Base-by-base conservation (phyloP, 805 yeast species). In the Lachancea cidri region DNA sequence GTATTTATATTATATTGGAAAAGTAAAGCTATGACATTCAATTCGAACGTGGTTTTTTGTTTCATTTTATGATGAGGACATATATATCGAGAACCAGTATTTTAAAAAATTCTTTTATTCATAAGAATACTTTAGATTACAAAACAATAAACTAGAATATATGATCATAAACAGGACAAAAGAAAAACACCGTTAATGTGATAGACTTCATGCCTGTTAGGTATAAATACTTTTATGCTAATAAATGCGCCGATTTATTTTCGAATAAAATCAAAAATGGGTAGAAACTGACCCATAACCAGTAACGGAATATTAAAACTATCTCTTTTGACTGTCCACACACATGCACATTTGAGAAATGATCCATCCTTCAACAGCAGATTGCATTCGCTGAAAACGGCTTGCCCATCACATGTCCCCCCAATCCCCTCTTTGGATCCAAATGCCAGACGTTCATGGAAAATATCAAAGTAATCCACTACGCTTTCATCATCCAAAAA, bases 291-390 rank as follows among this genome's bases (percentile, higher is more conserved):
- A 0, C 95, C 95, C 34, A 84, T 81, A 15, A 86, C 78, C 54
- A 86, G 67, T 86, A 85, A 79, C 5, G 95, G 94, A 36, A 86
- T 77, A 61, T 84, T 91, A 63, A 84, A 86, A 36, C 81, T 77
- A 63, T 86, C 95, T 50, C 93, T 67, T 50, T 83, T 83, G 13
- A 86, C 86, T 0, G 95, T 86, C 88, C 93, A 83, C 13, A 86
- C 86, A 32, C 86, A 79, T 30, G 88, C 81, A 52, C 88, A 84
- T 45, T 77, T 77, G 17, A 81, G 72, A 41, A 55, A 61, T 15
- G 63, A 62, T 1, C 60, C 64, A 35, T 52, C 58, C 7, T 69
- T 72, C 33, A 64, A 57, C 34, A 67, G 41, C 30, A 70, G 43
- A 7, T 69, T 67, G 41, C 71, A 63, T 40, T 64, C 62, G 17